Evolutionary conservation across 805 yeast genomes (phyloP), one percentile per base, ranked within the genome.

Genomic region (Myxozyma neglecta): DNA sequence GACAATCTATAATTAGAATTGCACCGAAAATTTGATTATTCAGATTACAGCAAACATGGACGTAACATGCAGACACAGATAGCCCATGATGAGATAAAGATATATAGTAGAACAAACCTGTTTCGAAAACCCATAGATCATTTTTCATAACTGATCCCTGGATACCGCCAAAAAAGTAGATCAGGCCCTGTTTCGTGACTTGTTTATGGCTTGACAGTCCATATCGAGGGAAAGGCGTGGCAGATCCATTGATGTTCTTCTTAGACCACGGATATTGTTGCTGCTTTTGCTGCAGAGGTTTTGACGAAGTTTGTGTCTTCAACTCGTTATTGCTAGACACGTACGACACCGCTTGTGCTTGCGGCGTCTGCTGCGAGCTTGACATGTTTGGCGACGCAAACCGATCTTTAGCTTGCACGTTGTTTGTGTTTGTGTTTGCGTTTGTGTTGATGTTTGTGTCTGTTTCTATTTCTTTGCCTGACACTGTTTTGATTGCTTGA

Each of bases 81-180:
- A n/a, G 9, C n/a, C 18, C 16, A 20, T 18, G 42, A 49, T 14
- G 16, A 16, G 44, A 36, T 10, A 32, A 35, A 9, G 20, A 39
- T n/a, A n/a, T n/a, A n/a, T 13, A 29, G 74, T 70, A 9, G 80
- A 79, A 51, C 70, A 63, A 73, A 49, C 72, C 75, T 1, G 89
- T 86, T 65, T 83, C 83, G 60, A 93, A 79, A 61, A 88, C 85
- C 99, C 99, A 94, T 67, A 96, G 85, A 73, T 94, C 99, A 52
- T 97, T 97, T 74, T 88, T 90, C 18, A 93, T 86, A 59, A 90
- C 89, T 16, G 56, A 46, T 57, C 92, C 97, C 71, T 92, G 87
- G 53, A 94, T 79, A 8, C 99, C 99, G 46, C 99, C 99, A 90
- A 94, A 92, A 24, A 94, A 81, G 72, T 84, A 90, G 20, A 91